phyloP scores from a whole-genome alignment of 2,329 filamentous ascomycete species.

The Cladophialophora exuberans region DNA sequence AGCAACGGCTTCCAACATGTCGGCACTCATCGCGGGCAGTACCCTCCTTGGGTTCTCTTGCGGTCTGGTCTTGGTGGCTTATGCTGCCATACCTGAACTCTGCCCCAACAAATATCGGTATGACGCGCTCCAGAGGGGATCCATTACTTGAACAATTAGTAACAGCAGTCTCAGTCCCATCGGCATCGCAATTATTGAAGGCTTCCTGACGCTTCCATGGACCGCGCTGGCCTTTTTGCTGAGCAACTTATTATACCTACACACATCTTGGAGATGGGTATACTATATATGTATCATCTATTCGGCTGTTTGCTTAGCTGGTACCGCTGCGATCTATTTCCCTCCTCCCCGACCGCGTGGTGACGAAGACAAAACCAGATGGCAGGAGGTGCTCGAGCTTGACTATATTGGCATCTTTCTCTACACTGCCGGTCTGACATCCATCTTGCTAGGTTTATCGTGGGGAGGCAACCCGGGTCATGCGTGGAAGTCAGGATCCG shows the following conservation, averaged over 20 bases:
- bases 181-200: conserved; percentile 35
- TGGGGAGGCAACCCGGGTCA: conserved; percentile 44
- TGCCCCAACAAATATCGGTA: conserved; percentile 44
- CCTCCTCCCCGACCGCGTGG: conserved; percentile 54
- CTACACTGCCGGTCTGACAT: conserved; percentile 44
- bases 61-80: conserved; percentile 42
- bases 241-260: conserved; percentile 46
- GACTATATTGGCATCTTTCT: conserved; percentile 52
- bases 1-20: conserved; percentile 40
- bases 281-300: conserved; percentile 40
- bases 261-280: conserved; percentile 55
- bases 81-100: conserved; percentile 40
- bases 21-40: conserved; percentile 42
- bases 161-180: too few species aligned
- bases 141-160: too few species aligned
- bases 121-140: conserved; percentile 41
- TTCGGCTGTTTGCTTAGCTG: conserved; percentile 11
- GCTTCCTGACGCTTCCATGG: conserved; percentile 44
- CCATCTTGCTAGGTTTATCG: conserved; percentile 49
- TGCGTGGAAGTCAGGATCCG: conserved; percentile 46
- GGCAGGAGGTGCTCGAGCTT: conserved; percentile 46
- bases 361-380: conserved; percentile 32
- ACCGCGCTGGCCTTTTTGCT: conserved; percentile 48
- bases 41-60: conserved; percentile 41
- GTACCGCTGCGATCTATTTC: conserved; percentile 52